These are phyloP conservation scores for Fusarium bulbicola DNA, from an alignment of 2,329 filamentous ascomycete genomes.

Conservation along the genomic window DNA sequence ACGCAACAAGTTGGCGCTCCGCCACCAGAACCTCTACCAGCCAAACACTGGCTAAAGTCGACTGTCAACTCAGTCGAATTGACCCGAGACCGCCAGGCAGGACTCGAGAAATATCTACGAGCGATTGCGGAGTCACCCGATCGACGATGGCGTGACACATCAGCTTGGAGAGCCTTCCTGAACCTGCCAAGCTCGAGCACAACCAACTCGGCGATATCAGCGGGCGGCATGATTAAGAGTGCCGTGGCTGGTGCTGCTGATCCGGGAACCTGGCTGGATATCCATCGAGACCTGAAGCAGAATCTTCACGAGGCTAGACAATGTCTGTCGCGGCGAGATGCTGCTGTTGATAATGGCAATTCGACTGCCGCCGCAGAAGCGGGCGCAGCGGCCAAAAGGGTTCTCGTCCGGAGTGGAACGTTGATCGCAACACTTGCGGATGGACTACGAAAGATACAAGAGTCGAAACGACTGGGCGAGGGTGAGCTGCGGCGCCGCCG, in stretches of 20 bases:
- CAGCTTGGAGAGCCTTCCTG: constrained; percentile 77
- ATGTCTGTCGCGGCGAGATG: constrained; percentile 73
- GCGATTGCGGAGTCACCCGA: constrained; percentile 79
- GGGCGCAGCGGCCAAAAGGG: constrained; percentile 77
- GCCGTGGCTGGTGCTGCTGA: constrained; percentile 58
- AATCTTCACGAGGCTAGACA: constrained; percentile 72
- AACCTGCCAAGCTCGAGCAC: constrained; percentile 69
- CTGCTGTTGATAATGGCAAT: constrained; percentile 51
- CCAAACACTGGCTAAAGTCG: constrained; percentile 80
- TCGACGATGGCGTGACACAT: constrained; percentile 77
- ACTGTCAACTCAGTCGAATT: constrained; percentile 75
- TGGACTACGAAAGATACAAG: constrained; percentile 67
- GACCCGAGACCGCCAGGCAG: constrained; percentile 74
- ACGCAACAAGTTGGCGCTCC: constrained; percentile 66
- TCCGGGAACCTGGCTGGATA: constrained; percentile 78
- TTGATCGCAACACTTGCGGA: constrained; percentile 72
- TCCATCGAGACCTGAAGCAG: constrained; percentile 77
- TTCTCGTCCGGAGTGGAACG: constrained; percentile 73
- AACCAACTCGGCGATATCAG: constrained; percentile 58
- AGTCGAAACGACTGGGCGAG: constrained; percentile 68
- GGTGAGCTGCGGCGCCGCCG: constrained; percentile 77
- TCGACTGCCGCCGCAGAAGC: constrained; percentile 65
- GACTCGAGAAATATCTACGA: constrained; percentile 76
- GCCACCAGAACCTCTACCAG: constrained; percentile 74
- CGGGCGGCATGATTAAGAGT: constrained; percentile 54